phyloP scores from a whole-genome alignment of 176 grass and related monocot genomes.

The Oryza glaberrima region DNA sequence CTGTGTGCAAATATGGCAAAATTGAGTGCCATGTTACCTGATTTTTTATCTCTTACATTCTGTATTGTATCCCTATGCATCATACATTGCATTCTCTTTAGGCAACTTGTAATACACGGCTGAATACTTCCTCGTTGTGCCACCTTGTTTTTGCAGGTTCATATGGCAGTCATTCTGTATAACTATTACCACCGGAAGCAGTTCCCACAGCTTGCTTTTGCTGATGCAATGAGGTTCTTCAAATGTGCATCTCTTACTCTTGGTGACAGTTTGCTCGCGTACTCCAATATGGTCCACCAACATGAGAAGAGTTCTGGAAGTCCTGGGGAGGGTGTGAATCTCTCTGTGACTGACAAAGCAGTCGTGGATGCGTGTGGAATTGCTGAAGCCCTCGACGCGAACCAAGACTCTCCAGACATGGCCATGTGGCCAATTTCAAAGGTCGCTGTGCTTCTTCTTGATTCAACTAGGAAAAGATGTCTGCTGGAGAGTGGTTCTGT shows the following conservation, averaged over 20 bases:
- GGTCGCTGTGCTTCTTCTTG: constrained; percentile 60
- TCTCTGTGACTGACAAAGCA: constrained; percentile 53
- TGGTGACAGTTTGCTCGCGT: constrained; percentile 41
- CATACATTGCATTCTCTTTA: not conserved
- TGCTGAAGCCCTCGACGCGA: constrained; percentile 50
- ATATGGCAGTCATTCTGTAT: constrained; percentile 65
- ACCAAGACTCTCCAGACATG: constrained; percentile 31
- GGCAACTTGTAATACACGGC: not conserved
- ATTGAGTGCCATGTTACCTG: not conserved
- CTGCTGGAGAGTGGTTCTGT: constrained; percentile 51
- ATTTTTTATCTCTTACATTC: not conserved
- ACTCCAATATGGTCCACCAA: constrained; percentile 38
- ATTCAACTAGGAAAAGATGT: constrained; percentile 52
- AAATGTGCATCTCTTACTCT: constrained; percentile 30
- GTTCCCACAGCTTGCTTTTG: constrained; percentile 50
- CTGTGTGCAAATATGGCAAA: not conserved
- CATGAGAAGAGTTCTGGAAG: not conserved
- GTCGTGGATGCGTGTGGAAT: constrained; percentile 57
- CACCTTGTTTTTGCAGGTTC: constrained; percentile 55
- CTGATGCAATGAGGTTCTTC: constrained; percentile 41
- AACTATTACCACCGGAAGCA: constrained; percentile 83
- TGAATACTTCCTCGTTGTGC: not conserved
- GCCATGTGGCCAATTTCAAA: constrained; percentile 57
- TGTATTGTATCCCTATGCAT: not conserved
- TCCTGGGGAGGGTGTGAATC: not conserved